Conservation (phyloP, 169 alveolate species). For the Babesia bigemina region DNA sequence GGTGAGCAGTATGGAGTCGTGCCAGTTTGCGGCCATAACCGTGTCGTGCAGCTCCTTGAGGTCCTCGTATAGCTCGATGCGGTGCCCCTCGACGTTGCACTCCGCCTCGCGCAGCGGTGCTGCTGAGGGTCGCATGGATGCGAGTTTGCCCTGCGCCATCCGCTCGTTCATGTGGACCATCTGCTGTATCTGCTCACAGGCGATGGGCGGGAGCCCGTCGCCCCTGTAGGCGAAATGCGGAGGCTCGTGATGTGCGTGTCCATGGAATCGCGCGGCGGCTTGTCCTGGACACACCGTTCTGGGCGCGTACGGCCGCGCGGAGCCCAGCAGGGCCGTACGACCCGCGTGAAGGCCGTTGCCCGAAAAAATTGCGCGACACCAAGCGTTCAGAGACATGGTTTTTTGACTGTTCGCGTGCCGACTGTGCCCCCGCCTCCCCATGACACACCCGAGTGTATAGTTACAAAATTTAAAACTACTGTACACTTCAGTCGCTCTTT, state of each 20-base stretch:
- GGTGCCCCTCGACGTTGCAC: constrained; percentile 37
- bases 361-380: not conserved
- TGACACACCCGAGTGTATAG: not conserved
- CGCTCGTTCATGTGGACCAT: constrained; percentile 65
- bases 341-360: not conserved
- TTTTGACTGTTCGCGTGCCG: not conserved
- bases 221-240: constrained; percentile 65
- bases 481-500: constrained; percentile 1
- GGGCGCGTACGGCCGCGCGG: too few species aligned
- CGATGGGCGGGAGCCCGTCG: constrained; percentile 55
- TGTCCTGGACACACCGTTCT: not conserved
- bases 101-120: constrained; percentile 34
- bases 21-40: constrained; percentile 63
- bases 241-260: constrained; percentile 61
- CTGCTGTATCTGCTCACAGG: constrained; percentile 57
- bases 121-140: constrained; percentile 37
- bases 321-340: too few species aligned
- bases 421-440: constrained; percentile 3
- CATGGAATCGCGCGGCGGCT: constrained; percentile 5
- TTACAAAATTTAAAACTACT: not conserved
- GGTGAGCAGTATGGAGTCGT: constrained; percentile 35
- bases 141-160: constrained; percentile 31
- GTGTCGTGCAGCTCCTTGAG: constrained; percentile 41
- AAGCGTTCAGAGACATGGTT: not conserved
- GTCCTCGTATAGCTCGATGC: constrained; percentile 42